phyloP scores from a whole-genome alignment of 257 asterid genomes.

The Solanum pennellii region DNA sequence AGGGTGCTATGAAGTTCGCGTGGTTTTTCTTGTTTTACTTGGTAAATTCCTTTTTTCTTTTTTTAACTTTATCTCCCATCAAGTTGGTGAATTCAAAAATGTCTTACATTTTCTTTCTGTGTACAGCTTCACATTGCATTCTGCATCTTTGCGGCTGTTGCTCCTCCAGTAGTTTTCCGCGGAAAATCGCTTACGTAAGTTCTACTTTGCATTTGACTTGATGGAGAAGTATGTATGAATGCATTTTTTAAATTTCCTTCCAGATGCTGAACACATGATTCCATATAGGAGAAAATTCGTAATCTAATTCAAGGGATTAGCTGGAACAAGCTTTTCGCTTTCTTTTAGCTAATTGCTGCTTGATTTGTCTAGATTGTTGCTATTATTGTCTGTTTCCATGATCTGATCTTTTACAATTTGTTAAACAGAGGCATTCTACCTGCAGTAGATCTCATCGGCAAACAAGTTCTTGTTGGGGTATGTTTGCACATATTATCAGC shows the following conservation, averaged over 20 bases:
- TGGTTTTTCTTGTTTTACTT: slow-evolving; percentile 91
- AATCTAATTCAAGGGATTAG: neutral
- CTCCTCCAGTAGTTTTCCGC: slow-evolving; percentile 95
- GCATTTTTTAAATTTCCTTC: neutral
- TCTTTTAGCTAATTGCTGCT: neutral
- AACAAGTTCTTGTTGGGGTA: slow-evolving; percentile 81
- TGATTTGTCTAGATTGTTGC: neutral
- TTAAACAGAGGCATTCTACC: slow-evolving; percentile 85
- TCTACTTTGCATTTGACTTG: neutral
- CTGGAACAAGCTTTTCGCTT: neutral
- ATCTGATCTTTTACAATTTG: slow-evolving; percentile 3
- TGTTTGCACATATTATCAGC: slow-evolving; percentile 2
- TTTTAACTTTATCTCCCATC: neutral
- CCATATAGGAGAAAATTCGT: neutral
- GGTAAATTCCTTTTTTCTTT: slow-evolving; percentile 23
- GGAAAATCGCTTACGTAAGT: slow-evolving; percentile 94
- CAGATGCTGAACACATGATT: neutral
- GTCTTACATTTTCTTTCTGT: slow-evolving; percentile 2
- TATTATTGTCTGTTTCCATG: neutral
- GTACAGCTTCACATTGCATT: slow-evolving; percentile 86
- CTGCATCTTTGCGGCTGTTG: slow-evolving; percentile 89
- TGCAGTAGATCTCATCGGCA: slow-evolving; percentile 79
- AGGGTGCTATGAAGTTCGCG: slow-evolving; percentile 76
- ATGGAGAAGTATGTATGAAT: neutral
- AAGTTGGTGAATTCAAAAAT: neutral